Evolutionary conservation across 345 rosid species (phyloP).

Genomic region (Alliaria petiolata): DNA sequence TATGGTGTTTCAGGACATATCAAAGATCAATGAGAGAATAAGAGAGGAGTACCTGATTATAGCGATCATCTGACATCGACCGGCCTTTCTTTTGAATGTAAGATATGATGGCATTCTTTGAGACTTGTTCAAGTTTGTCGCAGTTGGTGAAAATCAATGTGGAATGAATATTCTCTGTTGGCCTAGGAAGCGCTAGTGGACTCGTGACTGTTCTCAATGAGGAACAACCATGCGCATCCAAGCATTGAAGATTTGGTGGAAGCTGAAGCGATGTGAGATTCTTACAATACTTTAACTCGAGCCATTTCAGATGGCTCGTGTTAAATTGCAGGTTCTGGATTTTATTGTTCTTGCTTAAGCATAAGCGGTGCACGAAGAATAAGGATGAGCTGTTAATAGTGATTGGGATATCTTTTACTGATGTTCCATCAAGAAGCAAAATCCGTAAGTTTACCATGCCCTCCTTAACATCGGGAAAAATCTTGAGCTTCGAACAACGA

Average conservation of each 20-base stretch:
- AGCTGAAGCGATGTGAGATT: conserved; percentile 10
- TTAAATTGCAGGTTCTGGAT: not conserved
- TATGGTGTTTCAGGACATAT: too few species aligned
- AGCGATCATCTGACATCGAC: not conserved
- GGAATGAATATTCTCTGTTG: not conserved
- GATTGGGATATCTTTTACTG: not conserved
- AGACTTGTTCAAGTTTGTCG: not conserved
- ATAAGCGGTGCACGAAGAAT: not conserved
- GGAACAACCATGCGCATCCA: conserved; percentile 13
- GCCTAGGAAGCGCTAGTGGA: not conserved
- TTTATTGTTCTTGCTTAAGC: conserved; percentile 11
- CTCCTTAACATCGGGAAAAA: not conserved
- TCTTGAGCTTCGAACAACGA: not conserved
- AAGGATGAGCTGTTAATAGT: not conserved
- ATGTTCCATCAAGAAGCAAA: conserved; percentile 5
- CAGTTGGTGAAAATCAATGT: conserved; percentile 10
- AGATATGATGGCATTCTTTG: conserved; percentile 1
- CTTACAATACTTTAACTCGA: conserved; percentile 17
- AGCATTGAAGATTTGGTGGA: conserved; percentile 15
- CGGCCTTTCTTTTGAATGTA: not conserved
- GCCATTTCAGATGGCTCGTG: not conserved
- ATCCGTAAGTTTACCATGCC: not conserved
- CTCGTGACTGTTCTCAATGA: not conserved
- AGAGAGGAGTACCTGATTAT: not conserved
- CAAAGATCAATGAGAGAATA: not conserved